Conservation (phyloP, 164 flowering plant genomes). For the Houttuynia cordata region DNA sequence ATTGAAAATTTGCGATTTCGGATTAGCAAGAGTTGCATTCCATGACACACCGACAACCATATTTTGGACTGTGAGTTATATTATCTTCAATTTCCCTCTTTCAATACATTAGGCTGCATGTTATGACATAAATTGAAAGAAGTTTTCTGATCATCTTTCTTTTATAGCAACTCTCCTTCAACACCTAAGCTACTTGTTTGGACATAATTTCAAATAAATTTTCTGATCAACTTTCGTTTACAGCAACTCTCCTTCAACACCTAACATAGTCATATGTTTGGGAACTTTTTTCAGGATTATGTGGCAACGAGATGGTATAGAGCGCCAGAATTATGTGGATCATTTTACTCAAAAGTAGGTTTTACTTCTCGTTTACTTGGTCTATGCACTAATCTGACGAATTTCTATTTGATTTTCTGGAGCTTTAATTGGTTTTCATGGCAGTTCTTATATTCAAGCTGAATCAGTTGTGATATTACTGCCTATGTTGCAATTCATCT, state of each 20-base stretch:
- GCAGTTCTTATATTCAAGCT: background rate
- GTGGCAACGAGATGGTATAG: constrained; percentile 99
- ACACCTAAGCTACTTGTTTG: background rate
- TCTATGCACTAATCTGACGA: background rate
- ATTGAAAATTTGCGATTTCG: constrained; percentile 90
- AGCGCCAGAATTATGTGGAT: constrained; percentile 96
- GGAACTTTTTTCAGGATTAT: constrained; percentile 49
- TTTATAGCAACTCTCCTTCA: too few relatives aligned
- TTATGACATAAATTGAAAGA: too few relatives aligned
- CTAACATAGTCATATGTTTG: background rate
- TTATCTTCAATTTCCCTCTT: background rate
- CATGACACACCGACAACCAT: constrained; percentile 72
- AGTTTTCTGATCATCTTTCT: too few relatives aligned
- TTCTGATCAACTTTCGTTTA: too few relatives aligned
- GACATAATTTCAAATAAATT: too few relatives aligned
- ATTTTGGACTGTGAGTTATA: constrained; percentile 71
- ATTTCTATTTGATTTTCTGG: background rate
- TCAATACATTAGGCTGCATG: too few relatives aligned
- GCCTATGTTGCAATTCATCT: too few relatives aligned
- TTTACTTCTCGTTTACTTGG: background rate
- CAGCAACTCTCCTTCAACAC: too few relatives aligned
- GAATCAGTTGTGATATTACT: too few relatives aligned
- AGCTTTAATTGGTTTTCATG: background rate
- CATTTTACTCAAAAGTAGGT: constrained; percentile 89
- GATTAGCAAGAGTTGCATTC: constrained; percentile 90